A percentile compares a stretch with the other conserved stretches of the same genome.
These are phyloP conservation scores for Coix lacrymajobi DNA, from an alignment of 176 grass and related monocot genomes.

Conservation along the genomic window DNA sequence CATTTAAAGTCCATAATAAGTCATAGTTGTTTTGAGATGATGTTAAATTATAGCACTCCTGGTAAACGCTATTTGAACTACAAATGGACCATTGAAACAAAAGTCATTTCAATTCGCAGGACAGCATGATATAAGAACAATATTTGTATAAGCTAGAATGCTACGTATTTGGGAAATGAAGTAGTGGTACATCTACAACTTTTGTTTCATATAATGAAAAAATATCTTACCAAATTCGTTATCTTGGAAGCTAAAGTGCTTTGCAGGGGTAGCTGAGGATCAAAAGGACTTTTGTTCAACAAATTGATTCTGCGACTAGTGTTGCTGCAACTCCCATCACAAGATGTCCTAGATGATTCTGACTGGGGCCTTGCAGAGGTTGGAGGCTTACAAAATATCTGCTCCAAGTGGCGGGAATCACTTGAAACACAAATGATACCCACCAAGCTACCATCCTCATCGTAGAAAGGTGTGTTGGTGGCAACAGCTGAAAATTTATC, in stretches of 20 bases:
- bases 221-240: constrained; percentile 73
- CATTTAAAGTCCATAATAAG: background rate
- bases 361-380: constrained; percentile 35
- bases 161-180: background rate
- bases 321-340: constrained; percentile 43
- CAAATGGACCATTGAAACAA: background rate
- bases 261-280: constrained; percentile 60
- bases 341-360: constrained; percentile 20
- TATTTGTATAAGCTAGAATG: background rate
- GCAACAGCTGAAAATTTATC: constrained; percentile 66
- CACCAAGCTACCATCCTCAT: constrained; percentile 76
- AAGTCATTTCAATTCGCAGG: background rate
- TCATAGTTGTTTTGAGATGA: background rate
- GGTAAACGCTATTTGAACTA: background rate
- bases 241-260: constrained; percentile 83
- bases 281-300: constrained; percentile 46
- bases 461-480: constrained; percentile 86
- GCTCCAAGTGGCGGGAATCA: constrained; percentile 60
- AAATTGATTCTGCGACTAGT: constrained; percentile 41
- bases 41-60: background rate
- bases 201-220: constrained; percentile 21
- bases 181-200: background rate
- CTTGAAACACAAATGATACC: constrained; percentile 87
- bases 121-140: background rate
- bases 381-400: constrained; percentile 43